A percentile compares a stretch with the other conserved stretches of the same genome.
Evolutionary conservation across 495 filamentous ascomycete genomes (phyloP).

Genomic region (Pyrenopolyporus hunteri): DNA sequence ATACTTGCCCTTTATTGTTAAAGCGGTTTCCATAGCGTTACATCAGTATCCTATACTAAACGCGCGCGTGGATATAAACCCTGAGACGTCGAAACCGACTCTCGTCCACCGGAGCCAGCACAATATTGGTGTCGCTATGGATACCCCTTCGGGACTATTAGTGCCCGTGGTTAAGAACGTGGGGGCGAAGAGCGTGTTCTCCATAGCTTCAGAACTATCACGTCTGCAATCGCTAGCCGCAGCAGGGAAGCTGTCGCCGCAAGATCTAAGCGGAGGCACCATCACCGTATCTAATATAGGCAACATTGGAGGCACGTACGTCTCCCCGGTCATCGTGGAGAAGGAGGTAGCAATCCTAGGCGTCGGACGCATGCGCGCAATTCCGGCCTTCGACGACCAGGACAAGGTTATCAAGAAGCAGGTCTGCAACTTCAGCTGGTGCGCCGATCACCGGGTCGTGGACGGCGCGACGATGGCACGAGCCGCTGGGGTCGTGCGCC

Average conservation of each 20-base stretch:
- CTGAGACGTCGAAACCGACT: slow-evolving; percentile 59
- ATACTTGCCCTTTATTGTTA: slow-evolving; percentile 92
- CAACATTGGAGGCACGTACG: slow-evolving; percentile 92
- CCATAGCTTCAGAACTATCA: slow-evolving; percentile 76
- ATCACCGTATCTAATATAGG: slow-evolving; percentile 98
- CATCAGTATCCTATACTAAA: slow-evolving; percentile 85
- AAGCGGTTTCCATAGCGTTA: slow-evolving; percentile 87
- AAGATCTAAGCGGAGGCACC: slow-evolving; percentile 84
- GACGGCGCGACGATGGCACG: slow-evolving; percentile 94
- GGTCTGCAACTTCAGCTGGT: slow-evolving; percentile 90
- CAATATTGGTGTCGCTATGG: slow-evolving; percentile 96
- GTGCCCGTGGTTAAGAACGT: slow-evolving; percentile 96
- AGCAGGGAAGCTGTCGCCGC: slow-evolving; percentile 72
- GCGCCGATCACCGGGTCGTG: slow-evolving; percentile 92
- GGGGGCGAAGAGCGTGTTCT: slow-evolving; percentile 69
- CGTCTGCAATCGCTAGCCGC: slow-evolving; percentile 75
- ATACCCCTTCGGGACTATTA: slow-evolving; percentile 85
- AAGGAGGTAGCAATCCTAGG: slow-evolving; percentile 92
- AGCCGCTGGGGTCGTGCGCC: slow-evolving; percentile 78
- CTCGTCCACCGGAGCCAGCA: slow-evolving; percentile 80
- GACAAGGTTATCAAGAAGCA: slow-evolving; percentile 65
- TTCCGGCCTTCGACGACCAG: slow-evolving; percentile 72
- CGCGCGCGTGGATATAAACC: slow-evolving; percentile 71
- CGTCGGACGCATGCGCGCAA: slow-evolving; percentile 74
- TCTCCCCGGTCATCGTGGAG: slow-evolving; percentile 87